Evolutionary conservation across 805 yeast species (phyloP).

Genomic region (Candida koratica): DNA sequence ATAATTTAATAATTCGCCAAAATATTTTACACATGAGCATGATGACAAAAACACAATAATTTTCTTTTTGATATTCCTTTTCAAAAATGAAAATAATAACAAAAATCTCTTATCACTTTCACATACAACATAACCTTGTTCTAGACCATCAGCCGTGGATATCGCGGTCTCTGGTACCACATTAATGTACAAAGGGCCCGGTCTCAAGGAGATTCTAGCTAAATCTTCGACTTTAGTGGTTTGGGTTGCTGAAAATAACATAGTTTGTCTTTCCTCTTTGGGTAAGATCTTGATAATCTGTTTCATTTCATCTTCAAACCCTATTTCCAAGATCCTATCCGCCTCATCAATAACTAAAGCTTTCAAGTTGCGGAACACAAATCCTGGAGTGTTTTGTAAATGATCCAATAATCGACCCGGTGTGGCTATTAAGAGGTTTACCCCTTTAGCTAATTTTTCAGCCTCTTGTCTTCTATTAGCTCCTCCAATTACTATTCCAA

Average conservation of each 20-base stretch:
- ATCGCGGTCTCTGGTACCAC: conserved; percentile 80
- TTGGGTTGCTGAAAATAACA: conserved; percentile 99
- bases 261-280: conserved; percentile 86
- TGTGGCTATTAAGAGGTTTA: conserved; percentile 88
- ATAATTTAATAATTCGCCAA: conserved; percentile 90
- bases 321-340: conserved; percentile 94
- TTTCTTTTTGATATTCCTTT: conserved; percentile 87
- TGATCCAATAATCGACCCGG: conserved; percentile 98
- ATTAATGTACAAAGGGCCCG: conserved; percentile 90
- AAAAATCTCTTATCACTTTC: conserved; percentile 93
- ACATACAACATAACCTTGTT: conserved; percentile 97
- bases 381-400: conserved; percentile 90
- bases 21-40: conserved; percentile 95
- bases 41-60: conserved; percentile 93
- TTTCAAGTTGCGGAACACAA: conserved; percentile 89
- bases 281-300: conserved; percentile 94
- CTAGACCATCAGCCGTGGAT: conserved; percentile 94
- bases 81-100: conserved; percentile 85
- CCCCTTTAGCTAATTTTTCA: conserved; percentile 90
- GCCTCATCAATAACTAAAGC: conserved; percentile 97
- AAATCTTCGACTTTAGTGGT: conserved; percentile 98
- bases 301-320: conserved; percentile 98
- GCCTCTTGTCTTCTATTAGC: conserved; percentile 98
- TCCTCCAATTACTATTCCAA: conserved; percentile 97
- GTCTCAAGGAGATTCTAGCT: conserved; percentile 91